Percentiles rank a stretch among this genome's conserved stretches.
Conservation (phyloP, 441 rosid genomes). For the Arabidopsis hybrid region DNA sequence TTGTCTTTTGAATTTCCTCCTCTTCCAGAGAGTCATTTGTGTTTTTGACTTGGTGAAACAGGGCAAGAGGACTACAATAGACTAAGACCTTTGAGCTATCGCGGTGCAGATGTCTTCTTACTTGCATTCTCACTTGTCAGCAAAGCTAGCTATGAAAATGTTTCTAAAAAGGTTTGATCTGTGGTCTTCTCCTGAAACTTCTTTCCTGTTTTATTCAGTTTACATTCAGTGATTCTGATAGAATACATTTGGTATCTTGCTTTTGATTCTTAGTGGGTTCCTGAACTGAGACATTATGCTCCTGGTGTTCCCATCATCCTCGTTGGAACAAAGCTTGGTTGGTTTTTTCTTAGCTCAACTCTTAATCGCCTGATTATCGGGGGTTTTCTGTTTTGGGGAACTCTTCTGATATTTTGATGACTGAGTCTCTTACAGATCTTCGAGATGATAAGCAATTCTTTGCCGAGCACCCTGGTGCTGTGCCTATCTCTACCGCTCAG, state of each 20-base stretch:
- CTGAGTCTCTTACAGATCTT: conserved; percentile 63
- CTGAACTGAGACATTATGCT: conserved; percentile 95
- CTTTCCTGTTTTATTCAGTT: conserved; percentile 10
- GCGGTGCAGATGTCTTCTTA: conserved; percentile 93
- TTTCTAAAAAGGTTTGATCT: conserved; percentile 74
- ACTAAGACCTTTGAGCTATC: conserved; percentile 89
- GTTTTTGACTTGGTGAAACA: conserved; percentile 47
- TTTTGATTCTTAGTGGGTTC: conserved; percentile 74
- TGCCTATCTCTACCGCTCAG: conserved; percentile 84
- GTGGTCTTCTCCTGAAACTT: not conserved
- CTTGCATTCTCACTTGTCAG: conserved; percentile 92
- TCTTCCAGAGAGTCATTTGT: conserved; percentile 2
- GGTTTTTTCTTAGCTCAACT: conserved; percentile 44
- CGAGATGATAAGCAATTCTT: conserved; percentile 88
- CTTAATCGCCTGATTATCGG: not conserved
- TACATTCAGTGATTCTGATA: conserved; percentile 33
- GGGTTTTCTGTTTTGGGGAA: not conserved
- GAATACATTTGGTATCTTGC: conserved; percentile 28
- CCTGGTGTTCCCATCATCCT: conserved; percentile 92
- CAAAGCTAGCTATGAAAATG: conserved; percentile 96
- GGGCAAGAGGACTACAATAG: conserved; percentile 96
- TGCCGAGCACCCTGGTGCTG: conserved; percentile 85
- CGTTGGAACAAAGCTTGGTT: conserved; percentile 94
- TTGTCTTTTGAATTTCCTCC: not conserved
- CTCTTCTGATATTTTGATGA: not conserved